phyloP scores from a whole-genome alignment of 768 basidiomycete species.

The Cubamyces sp. region DNA sequence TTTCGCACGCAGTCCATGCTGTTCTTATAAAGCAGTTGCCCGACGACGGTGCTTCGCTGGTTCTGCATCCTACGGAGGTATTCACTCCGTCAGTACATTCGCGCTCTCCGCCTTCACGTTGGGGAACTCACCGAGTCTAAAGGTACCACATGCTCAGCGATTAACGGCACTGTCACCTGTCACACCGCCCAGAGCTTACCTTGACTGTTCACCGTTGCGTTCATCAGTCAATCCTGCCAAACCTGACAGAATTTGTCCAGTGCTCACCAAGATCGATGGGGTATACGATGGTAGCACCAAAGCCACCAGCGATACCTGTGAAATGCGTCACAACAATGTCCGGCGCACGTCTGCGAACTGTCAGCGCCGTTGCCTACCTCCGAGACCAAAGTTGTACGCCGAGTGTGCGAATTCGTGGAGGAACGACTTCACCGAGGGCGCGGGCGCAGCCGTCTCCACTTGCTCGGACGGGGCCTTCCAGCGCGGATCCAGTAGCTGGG shows the following conservation, averaged over 20 bases:
- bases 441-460: slow-evolving; percentile 37
- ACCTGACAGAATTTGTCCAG: background rate
- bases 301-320: slow-evolving; percentile 84
- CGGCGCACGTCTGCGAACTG: slow-evolving; percentile 22
- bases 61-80: slow-evolving; percentile 81
- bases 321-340: slow-evolving; percentile 1
- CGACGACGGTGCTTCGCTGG: slow-evolving; percentile 94
- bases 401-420: slow-evolving; percentile 67
- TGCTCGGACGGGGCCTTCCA: slow-evolving; percentile 75
- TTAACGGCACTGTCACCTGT: background rate
- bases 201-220: slow-evolving; percentile 54
- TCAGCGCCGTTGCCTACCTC: slow-evolving; percentile 52
- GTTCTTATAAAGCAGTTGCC: slow-evolving; percentile 96
- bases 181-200: slow-evolving; percentile 46
- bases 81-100: background rate
- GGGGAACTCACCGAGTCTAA: slow-evolving; percentile 58
- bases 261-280: slow-evolving; percentile 89
- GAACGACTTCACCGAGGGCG: slow-evolving; percentile 44
- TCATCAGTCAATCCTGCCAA: slow-evolving; percentile 15
- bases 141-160: background rate
- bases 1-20: slow-evolving; percentile 92
- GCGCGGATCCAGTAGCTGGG: slow-evolving; percentile 87
- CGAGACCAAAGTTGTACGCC: slow-evolving; percentile 84
- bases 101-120: background rate
- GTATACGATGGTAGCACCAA: slow-evolving; percentile 97